Base-by-base conservation (phyloP, 1,284 basidiomycete genomes). In the Clitocybe nebularis region DNA sequence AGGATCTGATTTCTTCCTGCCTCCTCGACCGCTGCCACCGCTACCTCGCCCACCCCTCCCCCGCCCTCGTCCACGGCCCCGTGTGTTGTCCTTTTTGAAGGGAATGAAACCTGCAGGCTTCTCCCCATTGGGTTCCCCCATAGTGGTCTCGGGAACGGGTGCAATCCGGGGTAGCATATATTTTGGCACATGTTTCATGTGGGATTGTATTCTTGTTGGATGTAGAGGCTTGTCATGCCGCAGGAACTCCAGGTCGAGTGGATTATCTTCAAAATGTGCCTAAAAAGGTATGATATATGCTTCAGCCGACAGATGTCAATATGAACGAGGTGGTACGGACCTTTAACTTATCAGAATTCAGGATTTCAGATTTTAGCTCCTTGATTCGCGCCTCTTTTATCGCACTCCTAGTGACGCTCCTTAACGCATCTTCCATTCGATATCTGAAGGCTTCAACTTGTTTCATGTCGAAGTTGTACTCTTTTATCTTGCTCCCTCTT, bases 401-500 rank as follows among this genome's bases (percentile, higher is more conserved):
- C 4, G 86, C 81, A 45, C 80, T 84, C 49, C 83, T 75, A 39
- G 95, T 99, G 17, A 98, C 93, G 39, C 85, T 79, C 51, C 92
- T 75, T 53, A 99, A 63, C 1, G 93, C 96, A 62, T 99, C 96
- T 58, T 94, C 90, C 92, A 98, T 98, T 40, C 96, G 79, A 67
- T 99, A 99, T 53, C 94, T 73, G 71, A 99, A 99, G n/a, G 92
- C 93, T 55, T 98, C 93, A 29, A 98, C 91, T 69, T 96, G 84
- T 65, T 82, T 77, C 88, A 89, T 84, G 63, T 97, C 93, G 59
- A 98, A 90, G 28, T 84, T 79, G 68, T 96, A 99, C 62, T 93
- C 93, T 61, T 90, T 88, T 50, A 97, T 77, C 51, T 87, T 79
- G 43, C 81, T 83, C 20, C 84, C 88, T 43, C 80, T 67, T 26